These are phyloP conservation scores for Globisporangium rhizosaccharum DNA, from an alignment of 352 stramenopile species.

Conservation along the genomic window DNA sequence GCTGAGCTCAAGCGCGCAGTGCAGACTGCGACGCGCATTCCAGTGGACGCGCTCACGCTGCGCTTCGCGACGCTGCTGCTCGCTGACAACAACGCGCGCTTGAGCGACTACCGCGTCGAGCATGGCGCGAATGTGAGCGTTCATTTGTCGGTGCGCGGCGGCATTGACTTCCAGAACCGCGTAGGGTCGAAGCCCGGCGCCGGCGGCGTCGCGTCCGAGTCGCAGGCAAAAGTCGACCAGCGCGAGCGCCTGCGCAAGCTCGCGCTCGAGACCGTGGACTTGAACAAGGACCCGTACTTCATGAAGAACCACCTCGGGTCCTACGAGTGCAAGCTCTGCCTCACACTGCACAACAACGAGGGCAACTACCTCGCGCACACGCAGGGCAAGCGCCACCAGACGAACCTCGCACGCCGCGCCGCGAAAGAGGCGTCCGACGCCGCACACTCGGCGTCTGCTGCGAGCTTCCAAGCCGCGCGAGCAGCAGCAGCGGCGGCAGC, in stretches of 20 bases:
- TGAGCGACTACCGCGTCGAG: slow-evolving; percentile 15
- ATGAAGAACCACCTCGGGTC: slow-evolving; percentile 99
- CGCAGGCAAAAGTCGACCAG: slow-evolving; percentile 88
- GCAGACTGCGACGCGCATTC: slow-evolving; percentile 15
- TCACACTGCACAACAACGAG: slow-evolving; percentile 99
- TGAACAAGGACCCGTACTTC: slow-evolving; percentile 99
- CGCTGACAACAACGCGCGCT: slow-evolving; percentile 13
- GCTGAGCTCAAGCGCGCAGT: slow-evolving; percentile 17
- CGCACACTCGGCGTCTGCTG: slow-evolving; percentile 36
- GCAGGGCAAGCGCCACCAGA: slow-evolving; percentile 98
- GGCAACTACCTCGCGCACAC: slow-evolving; percentile 99
- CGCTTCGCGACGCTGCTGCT: slow-evolving; percentile 19
- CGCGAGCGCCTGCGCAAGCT: slow-evolving; percentile 96
- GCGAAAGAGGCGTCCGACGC: slow-evolving; percentile 74
- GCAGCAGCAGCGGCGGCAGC: slow-evolving; percentile 36
- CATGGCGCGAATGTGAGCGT: slow-evolving; percentile 16
- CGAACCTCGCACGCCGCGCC: slow-evolving; percentile 91
- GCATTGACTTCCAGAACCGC: slow-evolving; percentile 86
- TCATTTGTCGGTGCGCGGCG: slow-evolving; percentile 14
- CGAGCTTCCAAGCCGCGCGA: slow-evolving; percentile 35
- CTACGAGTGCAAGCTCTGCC: slow-evolving; percentile 99
- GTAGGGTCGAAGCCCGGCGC: slow-evolving; percentile 76
- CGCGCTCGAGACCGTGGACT: slow-evolving; percentile 98
- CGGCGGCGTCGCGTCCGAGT: slow-evolving; percentile 70
- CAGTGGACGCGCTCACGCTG: slow-evolving; percentile 14